Evolutionary conservation across 495 filamentous ascomycete species (phyloP).

Genomic region (Neurospora sp.): DNA sequence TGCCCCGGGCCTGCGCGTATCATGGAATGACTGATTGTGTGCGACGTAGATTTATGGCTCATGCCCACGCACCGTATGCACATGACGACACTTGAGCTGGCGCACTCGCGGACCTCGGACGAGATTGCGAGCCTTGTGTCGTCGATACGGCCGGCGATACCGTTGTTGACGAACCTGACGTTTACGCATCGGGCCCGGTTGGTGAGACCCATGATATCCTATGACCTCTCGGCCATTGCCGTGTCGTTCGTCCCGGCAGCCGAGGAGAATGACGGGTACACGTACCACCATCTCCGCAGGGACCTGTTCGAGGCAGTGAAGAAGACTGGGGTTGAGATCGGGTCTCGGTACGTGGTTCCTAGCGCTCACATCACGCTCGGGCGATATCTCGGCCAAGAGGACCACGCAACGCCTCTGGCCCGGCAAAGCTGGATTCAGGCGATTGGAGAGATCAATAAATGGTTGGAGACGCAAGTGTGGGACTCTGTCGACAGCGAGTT

Average conservation of each 20-base stretch:
- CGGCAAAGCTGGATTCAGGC: slow-evolving; percentile 49
- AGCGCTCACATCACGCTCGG: slow-evolving; percentile 83
- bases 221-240: slow-evolving; percentile 74
- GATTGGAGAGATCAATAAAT: slow-evolving; percentile 68
- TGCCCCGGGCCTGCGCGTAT: background rate
- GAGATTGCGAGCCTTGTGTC: slow-evolving; percentile 53
- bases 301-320: slow-evolving; percentile 58
- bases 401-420: slow-evolving; percentile 35
- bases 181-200: slow-evolving; percentile 56
- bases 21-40: slow-evolving; percentile 3
- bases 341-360: slow-evolving; percentile 72
- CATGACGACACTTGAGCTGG: slow-evolving; percentile 76
- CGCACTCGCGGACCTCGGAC: slow-evolving; percentile 51
- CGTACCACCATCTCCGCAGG: slow-evolving; percentile 82
- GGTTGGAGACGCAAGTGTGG: slow-evolving; percentile 61
- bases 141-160: slow-evolving; percentile 36
- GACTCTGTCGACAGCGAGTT: slow-evolving; percentile 32
- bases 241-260: slow-evolving; percentile 75
- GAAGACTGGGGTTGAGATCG: slow-evolving; percentile 49
- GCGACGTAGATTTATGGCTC: slow-evolving; percentile 62
- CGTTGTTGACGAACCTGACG: slow-evolving; percentile 51
- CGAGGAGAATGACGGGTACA: slow-evolving; percentile 48
- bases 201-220: slow-evolving; percentile 73
- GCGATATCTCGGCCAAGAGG: slow-evolving; percentile 55
- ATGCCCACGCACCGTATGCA: slow-evolving; percentile 71